Evolutionary conservation across 2,329 filamentous ascomycete genomes (phyloP), one percentile per base, ranked within the genome.

Genomic region (Pestalotiopsis sp.): DNA sequence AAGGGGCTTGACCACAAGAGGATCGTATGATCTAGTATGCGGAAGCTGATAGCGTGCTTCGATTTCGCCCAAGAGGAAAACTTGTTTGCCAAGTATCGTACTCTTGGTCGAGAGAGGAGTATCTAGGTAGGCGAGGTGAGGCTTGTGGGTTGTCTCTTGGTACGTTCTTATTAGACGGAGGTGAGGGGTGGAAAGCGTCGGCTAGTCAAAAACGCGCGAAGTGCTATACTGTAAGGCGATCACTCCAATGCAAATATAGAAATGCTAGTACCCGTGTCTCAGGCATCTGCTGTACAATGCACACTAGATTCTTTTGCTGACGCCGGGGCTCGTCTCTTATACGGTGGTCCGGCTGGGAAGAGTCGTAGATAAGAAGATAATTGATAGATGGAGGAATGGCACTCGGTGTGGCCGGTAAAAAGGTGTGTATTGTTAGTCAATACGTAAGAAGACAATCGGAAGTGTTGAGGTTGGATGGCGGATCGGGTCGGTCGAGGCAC

Each of bases 201-300:
- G 31, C 31, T 62, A 62, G 31, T 62, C 59, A 39, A 62, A 17
- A 12, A n/a, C 59, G 14, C 59, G 36, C 13, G 27, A 36, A 20
- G 25, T 62, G 31, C 59, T 39, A 36, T 62, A 62, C 20, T 20
- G 59, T 31, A 31, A 62, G 38, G 59, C 31, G 31, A 62, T 36
- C 31, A 62, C 36, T 36, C 59, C 59, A 62, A 39, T 31, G 59
- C 59, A 62, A 31, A 62, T 62, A 38, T 12, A 38, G 27, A 62
- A 39, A n/a, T 62, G 25, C 17, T 62, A 23, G 59, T 13, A 62
- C 59, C 59, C 59, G 59, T 41, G 59, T 62, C 59, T 62, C 59
- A 62, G 59, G 59, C 59, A 62, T 62, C 59, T 62, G 59, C 20
- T 62, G 31, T 36, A 39, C 45, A n/a, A 52, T 52, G n/a, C 17